phyloP scores from a whole-genome alignment of 1,284 basidiomycete species.

The Anthracocystis panici-leucophaei region DNA sequence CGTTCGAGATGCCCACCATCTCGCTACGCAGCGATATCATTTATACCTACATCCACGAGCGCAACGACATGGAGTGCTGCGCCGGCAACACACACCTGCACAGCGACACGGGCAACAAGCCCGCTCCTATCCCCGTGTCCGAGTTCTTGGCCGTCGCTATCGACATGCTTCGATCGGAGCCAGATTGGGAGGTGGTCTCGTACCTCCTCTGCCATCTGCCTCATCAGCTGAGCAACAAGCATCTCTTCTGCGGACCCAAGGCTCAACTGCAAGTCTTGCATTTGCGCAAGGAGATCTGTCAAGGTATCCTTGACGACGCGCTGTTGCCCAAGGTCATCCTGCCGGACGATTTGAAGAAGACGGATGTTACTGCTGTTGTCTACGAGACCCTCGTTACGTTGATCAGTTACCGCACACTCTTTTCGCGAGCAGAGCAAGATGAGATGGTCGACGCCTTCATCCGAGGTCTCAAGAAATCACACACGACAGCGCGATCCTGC shows the following conservation, averaged over 20 bases:
- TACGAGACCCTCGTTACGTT: conserved; percentile 90
- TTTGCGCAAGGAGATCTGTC: conserved; percentile 80
- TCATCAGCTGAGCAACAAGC: conserved; percentile 91
- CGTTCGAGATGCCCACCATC: conserved; percentile 75
- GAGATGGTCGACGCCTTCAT: conserved; percentile 86
- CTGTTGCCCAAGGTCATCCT: conserved; percentile 76
- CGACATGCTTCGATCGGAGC: conserved; percentile 80
- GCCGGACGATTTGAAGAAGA: conserved; percentile 72
- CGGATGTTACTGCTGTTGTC: conserved; percentile 88
- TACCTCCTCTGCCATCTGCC: conserved; percentile 93
- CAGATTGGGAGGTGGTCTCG: conserved; percentile 92
- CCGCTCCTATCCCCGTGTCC: conserved; percentile 78
- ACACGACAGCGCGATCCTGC: conserved; percentile 88
- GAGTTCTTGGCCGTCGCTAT: conserved; percentile 80
- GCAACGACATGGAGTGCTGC: conserved; percentile 72
- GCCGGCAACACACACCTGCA: conserved; percentile 55
- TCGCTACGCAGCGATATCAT: conserved; percentile 72
- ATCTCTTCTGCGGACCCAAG: conserved; percentile 91
- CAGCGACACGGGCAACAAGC: conserved; percentile 44
- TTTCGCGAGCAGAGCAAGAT: conserved; percentile 76
- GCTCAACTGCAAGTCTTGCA: conserved; percentile 77
- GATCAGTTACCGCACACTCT: conserved; percentile 86
- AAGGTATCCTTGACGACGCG: conserved; percentile 75
- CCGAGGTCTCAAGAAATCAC: conserved; percentile 79
- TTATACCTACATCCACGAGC: conserved; percentile 69